Percentiles rank a stretch among this genome's conserved stretches.
Conservation (phyloP, 164 flowering plant species). For the Chimonanthus salicifolius region DNA sequence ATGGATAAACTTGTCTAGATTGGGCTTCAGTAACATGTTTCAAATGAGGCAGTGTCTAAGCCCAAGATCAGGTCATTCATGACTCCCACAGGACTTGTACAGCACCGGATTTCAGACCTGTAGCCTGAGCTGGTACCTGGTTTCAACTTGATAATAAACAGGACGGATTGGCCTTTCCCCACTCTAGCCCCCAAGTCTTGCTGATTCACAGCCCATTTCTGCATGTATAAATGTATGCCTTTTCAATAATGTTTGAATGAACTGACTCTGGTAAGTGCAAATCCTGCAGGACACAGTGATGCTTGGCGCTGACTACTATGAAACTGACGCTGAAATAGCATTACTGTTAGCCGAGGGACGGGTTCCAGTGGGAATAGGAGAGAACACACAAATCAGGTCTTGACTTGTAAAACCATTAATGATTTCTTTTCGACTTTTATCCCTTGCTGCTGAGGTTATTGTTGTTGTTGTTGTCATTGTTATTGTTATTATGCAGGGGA, state of each 20-base stretch:
- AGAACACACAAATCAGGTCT: constrained; percentile 78
- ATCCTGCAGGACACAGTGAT: constrained; percentile 82
- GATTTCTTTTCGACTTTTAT: background rate
- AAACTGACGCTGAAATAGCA: constrained; percentile 66
- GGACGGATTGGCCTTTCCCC: background rate
- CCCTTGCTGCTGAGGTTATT: constrained; percentile 7
- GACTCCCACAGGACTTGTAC: background rate
- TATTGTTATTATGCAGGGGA: constrained; percentile 33
- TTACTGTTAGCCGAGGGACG: constrained; percentile 70
- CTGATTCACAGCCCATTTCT: background rate
- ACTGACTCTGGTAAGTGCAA: background rate
- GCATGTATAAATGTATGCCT: background rate
- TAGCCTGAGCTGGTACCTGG: background rate
- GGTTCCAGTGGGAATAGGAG: constrained; percentile 91
- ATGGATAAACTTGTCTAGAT: background rate
- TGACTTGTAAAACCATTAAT: background rate
- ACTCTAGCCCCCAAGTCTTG: background rate
- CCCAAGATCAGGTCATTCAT: background rate
- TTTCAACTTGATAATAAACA: background rate
- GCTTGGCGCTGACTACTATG: constrained; percentile 94
- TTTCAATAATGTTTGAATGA: background rate
- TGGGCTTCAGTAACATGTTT: background rate
- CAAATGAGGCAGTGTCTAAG: background rate
- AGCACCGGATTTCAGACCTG: background rate
- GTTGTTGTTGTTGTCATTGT: background rate